phyloP scores from a whole-genome alignment of 2,329 filamentous ascomycete species.

The Verticillium nubilum region DNA sequence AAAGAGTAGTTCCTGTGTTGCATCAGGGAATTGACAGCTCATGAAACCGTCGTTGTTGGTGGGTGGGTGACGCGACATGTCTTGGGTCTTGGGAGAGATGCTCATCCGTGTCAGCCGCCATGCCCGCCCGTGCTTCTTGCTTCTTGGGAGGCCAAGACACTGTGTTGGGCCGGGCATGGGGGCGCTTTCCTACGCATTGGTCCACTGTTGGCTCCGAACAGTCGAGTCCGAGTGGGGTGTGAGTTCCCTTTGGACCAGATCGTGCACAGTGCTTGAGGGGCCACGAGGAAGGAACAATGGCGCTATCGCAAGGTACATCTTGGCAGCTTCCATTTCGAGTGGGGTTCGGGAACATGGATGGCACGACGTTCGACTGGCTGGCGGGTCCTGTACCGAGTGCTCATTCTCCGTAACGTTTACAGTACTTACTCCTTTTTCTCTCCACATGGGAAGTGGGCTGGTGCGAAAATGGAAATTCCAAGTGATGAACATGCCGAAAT shows the following conservation, averaged over 20 bases:
- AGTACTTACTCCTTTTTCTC: background rate
- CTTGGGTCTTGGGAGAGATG: background rate
- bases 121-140: too few species aligned
- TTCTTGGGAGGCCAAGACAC: background rate
- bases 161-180: background rate
- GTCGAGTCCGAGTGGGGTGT: background rate
- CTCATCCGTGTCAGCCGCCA: background rate
- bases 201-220: background rate
- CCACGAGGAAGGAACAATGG: background rate
- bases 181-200: background rate
- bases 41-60: background rate
- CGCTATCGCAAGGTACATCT: background rate
- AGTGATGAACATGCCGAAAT: background rate
- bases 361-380: background rate
- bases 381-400: too few species aligned
- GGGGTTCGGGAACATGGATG: background rate
- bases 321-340: background rate
- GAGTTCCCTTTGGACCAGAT: background rate
- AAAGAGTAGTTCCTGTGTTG: background rate
- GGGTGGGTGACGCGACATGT: background rate
- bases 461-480: background rate
- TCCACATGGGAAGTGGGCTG: background rate
- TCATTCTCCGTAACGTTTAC: too few species aligned
- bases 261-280: background rate
- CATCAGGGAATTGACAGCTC: background rate